Conservation (phyloP, 805 yeast species). For the Candida insectalens region DNA sequence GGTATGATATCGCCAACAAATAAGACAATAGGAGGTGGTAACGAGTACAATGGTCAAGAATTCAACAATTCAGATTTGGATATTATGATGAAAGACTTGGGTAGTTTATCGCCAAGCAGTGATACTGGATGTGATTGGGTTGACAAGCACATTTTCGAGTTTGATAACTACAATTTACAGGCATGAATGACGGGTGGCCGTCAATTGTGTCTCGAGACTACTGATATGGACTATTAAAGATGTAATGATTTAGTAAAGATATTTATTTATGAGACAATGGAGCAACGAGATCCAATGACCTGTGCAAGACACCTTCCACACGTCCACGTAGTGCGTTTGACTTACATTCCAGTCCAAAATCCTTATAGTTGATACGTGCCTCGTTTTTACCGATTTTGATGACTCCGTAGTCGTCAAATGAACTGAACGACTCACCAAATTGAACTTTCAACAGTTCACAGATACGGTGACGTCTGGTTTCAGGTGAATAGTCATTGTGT, state of each 20-base stretch:
- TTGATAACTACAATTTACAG: constrained; percentile 19
- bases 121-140: constrained; percentile 55
- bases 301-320: constrained; percentile 66
- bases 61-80: constrained; percentile 20
- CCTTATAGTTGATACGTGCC: constrained; percentile 59
- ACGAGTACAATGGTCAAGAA: constrained; percentile 1
- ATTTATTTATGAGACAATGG: constrained; percentile 47
- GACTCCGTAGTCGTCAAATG: constrained; percentile 35
- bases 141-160: constrained; percentile 36
- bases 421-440: constrained; percentile 68
- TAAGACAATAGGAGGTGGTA: not conserved
- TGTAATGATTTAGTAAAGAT: too few species aligned
- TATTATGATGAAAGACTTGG: constrained; percentile 9
- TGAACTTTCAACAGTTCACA: constrained; percentile 64
- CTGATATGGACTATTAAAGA: too few species aligned
- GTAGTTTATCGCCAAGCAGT: constrained; percentile 18
- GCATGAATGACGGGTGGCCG: too few species aligned
- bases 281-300: constrained; percentile 76
- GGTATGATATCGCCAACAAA: not conserved
- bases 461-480: constrained; percentile 42
- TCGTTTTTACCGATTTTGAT: constrained; percentile 67
- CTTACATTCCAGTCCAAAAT: constrained; percentile 58
- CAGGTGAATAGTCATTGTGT: constrained; percentile 25
- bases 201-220: too few species aligned
- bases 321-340: constrained; percentile 74